phyloP scores from a whole-genome alignment of 306 rosid species.

The Fagus sylvatica region DNA sequence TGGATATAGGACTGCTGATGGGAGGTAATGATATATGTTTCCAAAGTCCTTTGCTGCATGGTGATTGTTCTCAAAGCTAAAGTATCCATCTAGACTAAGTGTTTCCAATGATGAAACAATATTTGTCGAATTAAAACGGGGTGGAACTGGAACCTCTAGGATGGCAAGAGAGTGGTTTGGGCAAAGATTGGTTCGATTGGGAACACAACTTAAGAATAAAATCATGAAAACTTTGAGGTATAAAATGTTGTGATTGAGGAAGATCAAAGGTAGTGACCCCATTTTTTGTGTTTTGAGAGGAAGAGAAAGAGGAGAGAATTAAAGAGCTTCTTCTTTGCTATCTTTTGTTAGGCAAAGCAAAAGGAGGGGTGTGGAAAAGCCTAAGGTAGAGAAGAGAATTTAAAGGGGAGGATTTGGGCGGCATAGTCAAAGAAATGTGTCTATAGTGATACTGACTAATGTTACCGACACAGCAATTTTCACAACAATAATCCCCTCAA shows the following conservation, averaged over 20 bases:
- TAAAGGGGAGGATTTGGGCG: slow-evolving; percentile 51
- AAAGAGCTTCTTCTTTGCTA: slow-evolving; percentile 11
- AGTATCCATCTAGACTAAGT: slow-evolving; percentile 63
- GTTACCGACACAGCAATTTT: too few species aligned
- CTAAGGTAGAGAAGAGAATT: slow-evolving; percentile 39
- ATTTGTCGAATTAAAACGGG: slow-evolving; percentile 25
- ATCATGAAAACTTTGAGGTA: slow-evolving; percentile 42
- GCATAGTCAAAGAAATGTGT: slow-evolving; percentile 28
- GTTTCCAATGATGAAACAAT: slow-evolving; percentile 46
- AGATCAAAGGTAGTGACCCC: slow-evolving; percentile 46
- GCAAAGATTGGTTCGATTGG: slow-evolving; percentile 49
- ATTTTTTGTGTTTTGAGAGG: slow-evolving; percentile 34
- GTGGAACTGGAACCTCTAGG: slow-evolving; percentile 32
- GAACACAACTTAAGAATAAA: slow-evolving; percentile 48
- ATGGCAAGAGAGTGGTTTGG: slow-evolving; percentile 39
- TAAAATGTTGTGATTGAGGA: slow-evolving; percentile 38
- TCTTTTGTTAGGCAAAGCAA: slow-evolving; percentile 33
- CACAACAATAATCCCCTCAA: too few species aligned
- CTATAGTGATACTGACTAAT: too few species aligned
- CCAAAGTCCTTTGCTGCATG: slow-evolving; percentile 82
- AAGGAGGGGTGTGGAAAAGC: slow-evolving; percentile 43
- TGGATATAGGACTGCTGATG: slow-evolving; percentile 79
- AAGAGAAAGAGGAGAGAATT: slow-evolving; percentile 16
- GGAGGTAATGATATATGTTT: slow-evolving; percentile 61
- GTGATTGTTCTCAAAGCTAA: slow-evolving; percentile 57